Conservation (phyloP, 164 flowering plant genomes). For the Vitis rupestris region DNA sequence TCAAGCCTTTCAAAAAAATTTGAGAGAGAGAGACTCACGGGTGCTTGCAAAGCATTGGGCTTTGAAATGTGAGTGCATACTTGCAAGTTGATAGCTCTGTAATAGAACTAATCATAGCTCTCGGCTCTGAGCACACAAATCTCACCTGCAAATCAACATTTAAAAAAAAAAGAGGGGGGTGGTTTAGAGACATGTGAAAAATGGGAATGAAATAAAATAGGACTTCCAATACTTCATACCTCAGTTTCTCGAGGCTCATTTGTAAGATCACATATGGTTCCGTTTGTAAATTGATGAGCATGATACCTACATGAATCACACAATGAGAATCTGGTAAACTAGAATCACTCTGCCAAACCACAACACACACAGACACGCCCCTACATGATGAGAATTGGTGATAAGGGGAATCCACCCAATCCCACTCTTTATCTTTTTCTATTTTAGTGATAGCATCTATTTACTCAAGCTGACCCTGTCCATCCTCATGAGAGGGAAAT, state of each 20-base stretch:
- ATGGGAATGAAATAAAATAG: not conserved
- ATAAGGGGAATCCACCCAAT: too few species aligned
- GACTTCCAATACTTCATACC: constrained; percentile 36
- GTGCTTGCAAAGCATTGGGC: constrained; percentile 94
- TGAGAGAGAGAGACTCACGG: constrained; percentile 56
- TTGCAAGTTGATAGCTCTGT: constrained; percentile 96
- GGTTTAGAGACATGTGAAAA: not conserved
- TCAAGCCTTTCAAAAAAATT: too few species aligned
- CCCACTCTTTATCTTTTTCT: not conserved
- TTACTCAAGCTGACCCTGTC: not conserved
- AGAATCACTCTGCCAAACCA: too few species aligned
- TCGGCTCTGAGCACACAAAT: constrained; percentile 89
- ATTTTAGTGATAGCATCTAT: not conserved
- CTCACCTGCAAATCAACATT: constrained; percentile 55
- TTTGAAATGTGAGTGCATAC: constrained; percentile 85
- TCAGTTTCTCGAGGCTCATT: constrained; percentile 86
- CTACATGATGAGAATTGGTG: too few species aligned
- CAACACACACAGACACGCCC: too few species aligned
- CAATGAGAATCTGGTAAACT: not conserved
- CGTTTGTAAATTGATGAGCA: constrained; percentile 84
- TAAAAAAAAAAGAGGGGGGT: not conserved
- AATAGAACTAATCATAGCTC: constrained; percentile 79
- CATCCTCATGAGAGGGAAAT: constrained; percentile 1
- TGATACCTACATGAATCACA: constrained; percentile 62
- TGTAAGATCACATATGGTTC: constrained; percentile 90